A percentile compares a stretch with the other conserved stretches of the same genome.
Evolutionary conservation across 306 rosid genomes (phyloP).

Genomic region (Hylodesmum podocarpum): DNA sequence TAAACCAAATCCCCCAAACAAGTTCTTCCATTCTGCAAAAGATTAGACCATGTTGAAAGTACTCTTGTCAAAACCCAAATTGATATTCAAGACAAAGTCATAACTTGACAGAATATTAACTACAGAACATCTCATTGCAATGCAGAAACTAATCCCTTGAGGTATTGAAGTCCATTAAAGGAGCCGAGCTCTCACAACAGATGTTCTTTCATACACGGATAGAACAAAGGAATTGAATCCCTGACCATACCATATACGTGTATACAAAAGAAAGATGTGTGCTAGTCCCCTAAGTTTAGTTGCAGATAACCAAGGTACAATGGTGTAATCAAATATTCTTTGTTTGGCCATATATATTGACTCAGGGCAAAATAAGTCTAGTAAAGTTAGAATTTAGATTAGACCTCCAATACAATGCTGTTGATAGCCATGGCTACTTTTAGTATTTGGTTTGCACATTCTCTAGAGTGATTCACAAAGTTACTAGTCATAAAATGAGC

Average conservation of each 20-base stretch:
- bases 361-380: background rate
- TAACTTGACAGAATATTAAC: background rate
- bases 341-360: background rate
- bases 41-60: background rate
- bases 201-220: too few species aligned
- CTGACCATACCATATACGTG: too few species aligned
- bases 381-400: constrained; percentile 13
- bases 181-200: too few species aligned
- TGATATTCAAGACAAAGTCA: constrained; percentile 19
- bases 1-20: constrained; percentile 86
- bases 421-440: constrained; percentile 93
- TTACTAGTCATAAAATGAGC: too few species aligned
- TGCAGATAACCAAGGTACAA: background rate
- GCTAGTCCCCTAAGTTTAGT: background rate
- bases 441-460: constrained; percentile 74
- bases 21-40: constrained; percentile 80
- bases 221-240: too few species aligned
- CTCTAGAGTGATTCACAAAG: constrained; percentile 81
- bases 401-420: constrained; percentile 69
- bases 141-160: background rate
- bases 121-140: background rate
- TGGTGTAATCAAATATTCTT: background rate
- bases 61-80: background rate
- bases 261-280: background rate
- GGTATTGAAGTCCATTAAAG: too few species aligned